phyloP scores from a whole-genome alignment of 1,139 yeast genomes.

The Blastobotrys proliferans region DNA sequence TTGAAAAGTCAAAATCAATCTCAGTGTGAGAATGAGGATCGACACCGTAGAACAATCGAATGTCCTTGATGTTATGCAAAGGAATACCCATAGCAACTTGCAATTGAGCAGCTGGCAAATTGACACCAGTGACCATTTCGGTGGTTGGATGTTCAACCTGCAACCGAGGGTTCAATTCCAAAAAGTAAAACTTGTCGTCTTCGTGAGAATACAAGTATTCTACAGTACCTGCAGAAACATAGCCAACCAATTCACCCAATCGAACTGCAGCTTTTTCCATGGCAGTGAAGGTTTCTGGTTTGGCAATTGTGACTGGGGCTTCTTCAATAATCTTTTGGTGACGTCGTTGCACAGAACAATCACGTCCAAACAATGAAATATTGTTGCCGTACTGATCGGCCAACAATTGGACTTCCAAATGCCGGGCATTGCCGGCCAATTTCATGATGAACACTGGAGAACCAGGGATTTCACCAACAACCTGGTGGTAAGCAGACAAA shows the following conservation, averaged over 20 bases:
- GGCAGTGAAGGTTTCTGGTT: conserved; percentile 72
- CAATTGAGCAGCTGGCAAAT: conserved; percentile 95
- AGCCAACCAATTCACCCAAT: conserved; percentile 92
- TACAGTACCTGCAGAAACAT: conserved; percentile 98
- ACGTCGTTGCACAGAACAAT: conserved; percentile 96
- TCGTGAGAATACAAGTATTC: conserved; percentile 92
- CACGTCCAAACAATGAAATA: conserved; percentile 90
- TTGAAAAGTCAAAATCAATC: conserved; percentile 84
- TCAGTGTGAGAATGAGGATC: conserved; percentile 91
- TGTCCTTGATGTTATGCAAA: conserved; percentile 88
- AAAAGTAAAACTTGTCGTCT: conserved; percentile 90
- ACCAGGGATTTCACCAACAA: conserved; percentile 92
- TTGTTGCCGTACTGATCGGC: conserved; percentile 97
- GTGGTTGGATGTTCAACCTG: conserved; percentile 99
- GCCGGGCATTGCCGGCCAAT: conserved; percentile 92
- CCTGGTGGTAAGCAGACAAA: conserved; percentile 69
- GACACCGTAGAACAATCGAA: conserved; percentile 87
- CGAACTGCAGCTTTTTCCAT: conserved; percentile 98
- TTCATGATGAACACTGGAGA: conserved; percentile 94
- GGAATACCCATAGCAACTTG: conserved; percentile 99
- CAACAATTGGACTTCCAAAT: conserved; percentile 87
- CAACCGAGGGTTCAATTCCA: conserved; percentile 94
- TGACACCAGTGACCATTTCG: conserved; percentile 98
- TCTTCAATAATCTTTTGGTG: conserved; percentile 96
- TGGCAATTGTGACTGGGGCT: conserved; percentile 94